Base-by-base conservation (phyloP, 306 rosid genomes). In the Canavalia ensiformis region DNA sequence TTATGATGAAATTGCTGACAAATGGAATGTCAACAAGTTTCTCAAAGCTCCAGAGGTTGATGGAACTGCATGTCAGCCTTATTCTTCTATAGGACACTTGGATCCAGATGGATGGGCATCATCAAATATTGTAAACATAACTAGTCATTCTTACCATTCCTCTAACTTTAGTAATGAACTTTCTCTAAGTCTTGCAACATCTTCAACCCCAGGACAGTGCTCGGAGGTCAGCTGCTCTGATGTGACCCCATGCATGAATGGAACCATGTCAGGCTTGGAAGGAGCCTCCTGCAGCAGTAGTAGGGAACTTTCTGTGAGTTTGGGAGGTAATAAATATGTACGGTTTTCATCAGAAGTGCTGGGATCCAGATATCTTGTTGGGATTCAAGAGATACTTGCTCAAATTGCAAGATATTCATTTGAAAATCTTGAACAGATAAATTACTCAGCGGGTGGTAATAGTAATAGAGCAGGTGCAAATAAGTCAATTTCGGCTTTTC, bases 301-400 rank as follows among this genome's bases (percentile, higher is more conserved):
- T 78, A 86, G 83, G 85, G 85, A 74, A 57, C 58, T 58, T 67
- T 74, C 92, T n/a, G 72, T 58, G 39, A 78, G 82, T 69, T 86
- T 79, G 52, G 75, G 81, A 56, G 78, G 89, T 28, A 37, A 72
- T 30, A 77, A 75, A 77, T 63, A 85, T 31, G 80, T 82, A 5
- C 79, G 56, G 54, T 83, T 86, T 81, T 84, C 91, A 31, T 88
- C 78, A 37, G 77, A 64, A 39, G 84, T 90, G 63, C 70, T 78
- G 65, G 94, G 89, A 58, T 93, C 98, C 0, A 81, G 84, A 76
- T 93, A 93, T 80, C 92, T 93, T 28, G 74, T 62, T 5, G 93
- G 83, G 51, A 81, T 89, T 73, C 98, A 89, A 83, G 97, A 90
- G n/a, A 84, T 89, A 63, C 92, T 93, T n/a, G 88, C 91, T 50